Evolutionary conservation across 768 basidiomycete species (phyloP).

Genomic region (Trichaptum fuscoviolaceum): DNA sequence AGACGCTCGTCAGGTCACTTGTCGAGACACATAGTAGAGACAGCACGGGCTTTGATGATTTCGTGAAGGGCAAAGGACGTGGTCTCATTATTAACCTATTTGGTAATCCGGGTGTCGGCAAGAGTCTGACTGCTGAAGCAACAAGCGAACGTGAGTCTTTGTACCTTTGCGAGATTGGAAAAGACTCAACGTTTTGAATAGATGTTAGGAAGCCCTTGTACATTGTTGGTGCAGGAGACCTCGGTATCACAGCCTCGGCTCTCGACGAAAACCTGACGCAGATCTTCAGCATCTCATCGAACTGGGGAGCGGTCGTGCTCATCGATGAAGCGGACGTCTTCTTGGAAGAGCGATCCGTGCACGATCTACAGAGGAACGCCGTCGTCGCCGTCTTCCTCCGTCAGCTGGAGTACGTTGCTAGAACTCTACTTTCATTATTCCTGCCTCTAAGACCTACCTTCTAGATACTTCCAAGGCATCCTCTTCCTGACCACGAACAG

Average conservation of each 20-base stretch:
- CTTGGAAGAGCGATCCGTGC: constrained; percentile 61
- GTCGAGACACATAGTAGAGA: constrained; percentile 52
- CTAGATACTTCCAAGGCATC: constrained; percentile 28
- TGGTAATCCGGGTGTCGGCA: constrained; percentile 26
- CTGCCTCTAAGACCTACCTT: constrained; percentile 18
- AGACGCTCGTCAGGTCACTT: constrained; percentile 49
- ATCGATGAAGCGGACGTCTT: constrained; percentile 57
- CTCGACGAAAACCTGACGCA: constrained; percentile 25
- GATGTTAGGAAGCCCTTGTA: constrained; percentile 30
- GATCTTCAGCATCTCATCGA: constrained; percentile 27
- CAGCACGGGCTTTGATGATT: constrained; percentile 28
- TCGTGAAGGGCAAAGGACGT: constrained; percentile 29
- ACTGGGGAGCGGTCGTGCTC: constrained; percentile 30
- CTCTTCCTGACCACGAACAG: constrained; percentile 37
- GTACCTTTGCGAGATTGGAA: background rate
- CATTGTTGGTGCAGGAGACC: constrained; percentile 29
- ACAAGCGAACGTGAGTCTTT: constrained; percentile 28
- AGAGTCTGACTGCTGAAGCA: constrained; percentile 30
- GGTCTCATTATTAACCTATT: constrained; percentile 30
- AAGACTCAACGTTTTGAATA: background rate
- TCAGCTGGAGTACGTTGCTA: background rate
- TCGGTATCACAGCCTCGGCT: constrained; percentile 26
- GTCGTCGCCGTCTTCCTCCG: constrained; percentile 60
- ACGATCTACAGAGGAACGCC: constrained; percentile 61
- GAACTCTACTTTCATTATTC: constrained; percentile 22